Base-by-base conservation (phyloP, 2,329 filamentous ascomycete genomes). In the Aspergillus eucalypticola region DNA sequence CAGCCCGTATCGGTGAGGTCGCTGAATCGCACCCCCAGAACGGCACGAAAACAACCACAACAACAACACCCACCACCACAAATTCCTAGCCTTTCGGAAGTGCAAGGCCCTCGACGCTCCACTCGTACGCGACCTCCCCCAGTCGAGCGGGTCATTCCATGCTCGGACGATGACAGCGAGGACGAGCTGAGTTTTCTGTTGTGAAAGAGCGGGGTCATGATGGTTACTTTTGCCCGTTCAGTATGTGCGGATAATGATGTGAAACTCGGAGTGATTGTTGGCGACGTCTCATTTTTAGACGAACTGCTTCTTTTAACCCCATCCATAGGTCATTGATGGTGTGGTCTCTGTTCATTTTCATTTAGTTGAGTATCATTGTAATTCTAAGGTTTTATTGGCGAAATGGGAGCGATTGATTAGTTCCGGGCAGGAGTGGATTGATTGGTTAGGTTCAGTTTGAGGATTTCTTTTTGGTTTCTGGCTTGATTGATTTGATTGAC, bases 141-240 rank as follows among this genome's bases (percentile, higher is more conserved):
- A 32, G 64, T 55, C 42, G 60, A 53, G 39, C 62, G 58, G 13
- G 57, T 66, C 15, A 68, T 73, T 44, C 66, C 73, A 8, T 71
- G 64, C 48, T 69, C 69, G 1, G 71, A 73, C 19, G 71, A 69
- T 7, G 69, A 71, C 19, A 76, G 74, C 44, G 75, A 77, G n/a
- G 75, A 77, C 55, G 75, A 77, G 62, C 66, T 77, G 19, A 76
- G 73, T 63, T 76, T 76, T 63, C 55, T 77, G 27, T 29, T 29
- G 6, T 75, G 54, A 64, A 19, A 35, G 21, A 35, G 32, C 32
- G 32, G 38, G 46, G 25, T 49, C 19, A 5, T 25, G 32, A 6
- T 35, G 1, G 10, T 15, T 35, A 15, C 32, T 35, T 10, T 32
- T 15, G 46, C 15, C 5, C 27, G 27, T 29, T 29, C 8, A 29